These are phyloP conservation scores for Solanum pinnatisectum DNA, from an alignment of 257 asterid species.

Conservation along the genomic window DNA sequence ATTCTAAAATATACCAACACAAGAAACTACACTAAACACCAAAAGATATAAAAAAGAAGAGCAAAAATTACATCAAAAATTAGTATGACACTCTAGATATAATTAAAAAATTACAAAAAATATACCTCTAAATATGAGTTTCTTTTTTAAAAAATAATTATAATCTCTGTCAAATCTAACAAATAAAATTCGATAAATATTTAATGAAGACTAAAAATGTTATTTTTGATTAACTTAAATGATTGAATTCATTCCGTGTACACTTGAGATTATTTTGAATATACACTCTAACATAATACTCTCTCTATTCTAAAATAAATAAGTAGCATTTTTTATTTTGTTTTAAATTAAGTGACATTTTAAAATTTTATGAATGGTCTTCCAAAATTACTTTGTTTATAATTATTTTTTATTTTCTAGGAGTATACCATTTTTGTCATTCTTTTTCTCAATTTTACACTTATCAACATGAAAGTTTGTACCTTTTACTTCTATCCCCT, in stretches of 20 bases:
- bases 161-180: not conserved
- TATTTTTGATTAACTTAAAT: too few relatives aligned
- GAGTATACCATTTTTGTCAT: not conserved
- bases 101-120: too few relatives aligned
- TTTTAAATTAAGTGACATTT: not conserved
- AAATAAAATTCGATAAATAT: too few relatives aligned
- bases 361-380: not conserved
- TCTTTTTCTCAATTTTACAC: not conserved
- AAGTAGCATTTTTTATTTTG: not conserved
- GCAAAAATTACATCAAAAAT: not conserved
- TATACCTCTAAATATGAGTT: not conserved
- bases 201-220: too few relatives aligned
- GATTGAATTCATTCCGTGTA: too few relatives aligned
- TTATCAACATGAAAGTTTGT: not conserved
- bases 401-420: not conserved
- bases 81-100: rapidly evolving
- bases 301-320: not conserved
- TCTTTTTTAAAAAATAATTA: too few relatives aligned
- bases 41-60: too few relatives aligned
- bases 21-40: not conserved
- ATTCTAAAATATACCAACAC: not conserved
- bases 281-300: not conserved
- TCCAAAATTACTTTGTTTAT: not conserved
- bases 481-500: not conserved
- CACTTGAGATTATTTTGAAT: too few relatives aligned